phyloP scores from a whole-genome alignment of 768 basidiomycete genomes.

The Boletus fagicola region DNA sequence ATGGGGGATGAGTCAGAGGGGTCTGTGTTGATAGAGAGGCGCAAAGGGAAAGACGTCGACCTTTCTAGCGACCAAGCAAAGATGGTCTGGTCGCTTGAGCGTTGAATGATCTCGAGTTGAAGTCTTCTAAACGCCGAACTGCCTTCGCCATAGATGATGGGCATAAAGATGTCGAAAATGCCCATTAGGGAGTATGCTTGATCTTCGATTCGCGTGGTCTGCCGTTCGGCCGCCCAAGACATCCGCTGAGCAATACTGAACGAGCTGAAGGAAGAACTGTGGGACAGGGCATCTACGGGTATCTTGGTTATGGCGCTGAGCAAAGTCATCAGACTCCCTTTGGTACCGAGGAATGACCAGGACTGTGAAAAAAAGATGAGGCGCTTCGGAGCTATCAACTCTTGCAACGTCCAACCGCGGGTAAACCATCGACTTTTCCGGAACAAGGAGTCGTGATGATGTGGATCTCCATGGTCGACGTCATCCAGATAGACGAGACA shows the following conservation, averaged over 20 bases:
- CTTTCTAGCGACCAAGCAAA: neutral
- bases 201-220: neutral
- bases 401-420: neutral
- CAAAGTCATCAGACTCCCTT: neutral
- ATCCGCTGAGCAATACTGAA: neutral
- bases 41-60: neutral
- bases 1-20: neutral
- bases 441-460: neutral
- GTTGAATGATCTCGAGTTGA: neutral
- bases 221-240: neutral
- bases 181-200: neutral
- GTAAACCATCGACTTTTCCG: neutral
- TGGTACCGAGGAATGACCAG: neutral
- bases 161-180: neutral
- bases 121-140: neutral
- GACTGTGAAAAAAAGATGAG: neutral
- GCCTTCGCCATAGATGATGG: neutral
- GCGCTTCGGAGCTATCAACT: neutral
- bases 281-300: neutral
- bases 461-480: neutral
- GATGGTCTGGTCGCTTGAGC: neutral
- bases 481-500: neutral
- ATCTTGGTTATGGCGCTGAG: neutral
- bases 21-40: neutral
- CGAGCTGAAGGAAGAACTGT: neutral